These are phyloP conservation scores for Xylaria digitata DNA, from an alignment of 2,329 filamentous ascomycete genomes.

Conservation along the genomic window DNA sequence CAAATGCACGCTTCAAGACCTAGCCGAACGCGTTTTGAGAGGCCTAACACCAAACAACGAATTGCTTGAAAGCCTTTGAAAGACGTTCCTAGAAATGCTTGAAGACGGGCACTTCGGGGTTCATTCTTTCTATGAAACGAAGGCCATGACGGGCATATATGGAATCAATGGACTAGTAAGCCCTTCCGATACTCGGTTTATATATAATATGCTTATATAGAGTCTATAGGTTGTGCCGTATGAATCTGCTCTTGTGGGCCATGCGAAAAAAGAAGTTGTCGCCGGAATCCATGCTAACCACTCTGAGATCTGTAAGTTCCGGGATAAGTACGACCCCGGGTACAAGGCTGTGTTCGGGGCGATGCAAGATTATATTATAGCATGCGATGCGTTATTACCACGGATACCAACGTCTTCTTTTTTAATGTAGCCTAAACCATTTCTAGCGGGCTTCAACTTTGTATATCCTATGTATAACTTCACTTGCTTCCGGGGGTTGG, in stretches of 20 bases:
- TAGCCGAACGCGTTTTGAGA: neutral
- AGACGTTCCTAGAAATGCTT: conserved; percentile 19
- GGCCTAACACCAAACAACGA: conserved; percentile 17
- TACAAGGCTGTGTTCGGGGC: conserved; percentile 12
- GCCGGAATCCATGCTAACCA: conserved; percentile 11
- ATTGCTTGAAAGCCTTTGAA: conserved; percentile 15
- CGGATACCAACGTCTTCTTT: no score
- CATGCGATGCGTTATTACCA: no score
- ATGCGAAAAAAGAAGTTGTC: conserved; percentile 9
- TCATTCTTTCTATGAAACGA: conserved; percentile 23
- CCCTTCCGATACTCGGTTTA: neutral
- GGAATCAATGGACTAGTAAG: conserved; percentile 13
- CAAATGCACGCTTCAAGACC: neutral
- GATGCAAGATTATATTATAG: conserved; percentile 14
- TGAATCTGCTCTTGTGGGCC: conserved; percentile 16
- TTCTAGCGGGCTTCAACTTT: no score
- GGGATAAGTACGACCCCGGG: neutral
- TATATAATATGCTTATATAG: no score
- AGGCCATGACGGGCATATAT: conserved; percentile 9
- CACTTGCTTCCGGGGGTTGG: no score
- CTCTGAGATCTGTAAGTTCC: conserved; percentile 19
- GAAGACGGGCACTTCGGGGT: conserved; percentile 15
- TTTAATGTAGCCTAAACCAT: no score
- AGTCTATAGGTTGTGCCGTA: conserved; percentile 11
- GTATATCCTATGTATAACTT: no score